A percentile compares a stretch with the other conserved stretches of the same genome.
Conservation (phyloP, 495 filamentous ascomycete species). For the Podospora conica region DNA sequence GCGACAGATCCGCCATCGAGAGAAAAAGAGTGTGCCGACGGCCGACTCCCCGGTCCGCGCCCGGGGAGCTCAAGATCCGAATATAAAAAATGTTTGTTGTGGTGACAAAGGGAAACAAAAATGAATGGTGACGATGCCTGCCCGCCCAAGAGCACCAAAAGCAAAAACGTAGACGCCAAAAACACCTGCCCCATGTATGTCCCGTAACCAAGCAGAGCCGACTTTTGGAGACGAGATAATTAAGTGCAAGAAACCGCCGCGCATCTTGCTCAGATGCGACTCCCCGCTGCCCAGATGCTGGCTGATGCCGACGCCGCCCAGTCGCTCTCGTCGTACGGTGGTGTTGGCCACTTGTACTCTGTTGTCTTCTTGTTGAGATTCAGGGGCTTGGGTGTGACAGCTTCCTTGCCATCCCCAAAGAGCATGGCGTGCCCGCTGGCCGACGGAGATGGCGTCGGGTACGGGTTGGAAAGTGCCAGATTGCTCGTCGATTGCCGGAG, state of each 20-base stretch:
- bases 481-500: constrained; percentile 53
- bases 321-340: constrained; percentile 81
- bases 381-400: constrained; percentile 52
- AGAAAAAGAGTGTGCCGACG: neutral
- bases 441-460: constrained; percentile 87
- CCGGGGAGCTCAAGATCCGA: neutral
- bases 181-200: constrained; percentile 19
- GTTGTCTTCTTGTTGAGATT: constrained; percentile 47
- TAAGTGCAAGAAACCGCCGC: constrained; percentile 11
- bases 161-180: constrained; percentile 8
- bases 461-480: constrained; percentile 63
- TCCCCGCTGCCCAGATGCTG: constrained; percentile 66
- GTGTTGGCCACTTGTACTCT: constrained; percentile 86
- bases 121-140: constrained; percentile 13
- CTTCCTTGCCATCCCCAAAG: constrained; percentile 61
- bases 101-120: constrained; percentile 2
- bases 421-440: constrained; percentile 68
- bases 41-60: neutral
- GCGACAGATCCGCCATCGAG: constrained; percentile 7
- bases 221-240: constrained; percentile 10
- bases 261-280: constrained; percentile 38
- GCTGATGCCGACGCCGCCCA: constrained; percentile 77
- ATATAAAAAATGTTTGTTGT: constrained; percentile 4
- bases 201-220: constrained; percentile 1
- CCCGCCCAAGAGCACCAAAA: constrained; percentile 6